A percentile compares a stretch with the other conserved stretches of the same genome.
Evolutionary conservation across 1,284 basidiomycete genomes (phyloP).

Genomic region (Sphagnurus paluster): DNA sequence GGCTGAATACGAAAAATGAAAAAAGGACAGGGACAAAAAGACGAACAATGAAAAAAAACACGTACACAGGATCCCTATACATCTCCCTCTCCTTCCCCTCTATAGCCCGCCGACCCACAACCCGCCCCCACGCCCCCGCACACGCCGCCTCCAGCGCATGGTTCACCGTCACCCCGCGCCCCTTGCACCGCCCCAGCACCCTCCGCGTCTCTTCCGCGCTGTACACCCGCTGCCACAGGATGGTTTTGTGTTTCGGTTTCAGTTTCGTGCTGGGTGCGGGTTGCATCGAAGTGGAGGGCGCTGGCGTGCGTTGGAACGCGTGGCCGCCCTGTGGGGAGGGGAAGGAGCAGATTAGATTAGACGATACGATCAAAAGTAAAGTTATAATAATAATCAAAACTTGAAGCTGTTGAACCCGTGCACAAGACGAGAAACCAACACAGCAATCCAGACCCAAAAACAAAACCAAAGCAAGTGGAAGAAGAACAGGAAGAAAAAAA

Average conservation of each 20-base stretch:
- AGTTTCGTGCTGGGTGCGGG: too few species aligned
- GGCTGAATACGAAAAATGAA: neutral
- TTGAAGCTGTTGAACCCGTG: too few species aligned
- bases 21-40: slow-evolving; percentile 2
- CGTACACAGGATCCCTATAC: slow-evolving; percentile 37
- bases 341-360: neutral
- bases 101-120: too few species aligned
- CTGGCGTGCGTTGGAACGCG: slow-evolving; percentile 32
- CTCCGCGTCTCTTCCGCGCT: slow-evolving; percentile 30
- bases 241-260: slow-evolving; percentile 34
- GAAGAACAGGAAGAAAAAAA: neutral
- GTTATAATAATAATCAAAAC: neutral
- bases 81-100: slow-evolving; percentile 12
- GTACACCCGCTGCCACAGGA: slow-evolving; percentile 38
- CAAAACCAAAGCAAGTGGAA: neutral
- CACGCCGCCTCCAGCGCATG: slow-evolving; percentile 47
- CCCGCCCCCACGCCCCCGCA: slow-evolving; percentile 44
- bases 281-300: slow-evolving; percentile 14
- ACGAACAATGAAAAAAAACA: too few species aligned
- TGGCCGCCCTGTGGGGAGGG: slow-evolving; percentile 37
- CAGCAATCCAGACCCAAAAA: neutral
- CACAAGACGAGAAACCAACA: too few species aligned
- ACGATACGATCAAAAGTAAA: neutral
- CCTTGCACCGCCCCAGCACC: slow-evolving; percentile 41
- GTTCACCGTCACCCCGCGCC: slow-evolving; percentile 47